Evolutionary conservation across 2,329 filamentous ascomycete genomes (phyloP).

Genomic region (Fusarium nygamai): DNA sequence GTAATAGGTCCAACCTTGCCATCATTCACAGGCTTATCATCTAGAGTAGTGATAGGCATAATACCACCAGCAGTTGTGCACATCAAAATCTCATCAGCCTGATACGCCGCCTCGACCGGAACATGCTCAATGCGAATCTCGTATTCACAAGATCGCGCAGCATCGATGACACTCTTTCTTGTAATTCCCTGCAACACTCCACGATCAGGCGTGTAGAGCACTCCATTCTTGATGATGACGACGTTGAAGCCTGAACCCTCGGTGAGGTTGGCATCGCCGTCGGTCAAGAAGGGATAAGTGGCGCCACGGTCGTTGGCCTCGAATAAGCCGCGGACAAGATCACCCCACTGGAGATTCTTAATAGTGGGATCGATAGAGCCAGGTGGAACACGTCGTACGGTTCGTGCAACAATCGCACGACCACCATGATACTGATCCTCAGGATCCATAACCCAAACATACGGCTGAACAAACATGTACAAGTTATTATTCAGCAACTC

Average conservation of each 20-base stretch:
- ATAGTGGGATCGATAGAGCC: slow-evolving; percentile 61
- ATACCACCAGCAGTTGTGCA: slow-evolving; percentile 63
- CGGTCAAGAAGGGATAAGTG: slow-evolving; percentile 59
- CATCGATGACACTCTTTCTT: slow-evolving; percentile 59
- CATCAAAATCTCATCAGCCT: slow-evolving; percentile 62
- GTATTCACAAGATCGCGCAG: slow-evolving; percentile 48
- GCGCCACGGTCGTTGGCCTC: slow-evolving; percentile 60
- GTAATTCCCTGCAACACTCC: slow-evolving; percentile 61
- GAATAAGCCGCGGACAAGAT: slow-evolving; percentile 56
- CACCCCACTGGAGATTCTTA: slow-evolving; percentile 63
- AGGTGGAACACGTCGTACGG: slow-evolving; percentile 56
- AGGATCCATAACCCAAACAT: slow-evolving; percentile 62
- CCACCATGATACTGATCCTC: slow-evolving; percentile 53
- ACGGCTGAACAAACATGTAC: slow-evolving; percentile 60
- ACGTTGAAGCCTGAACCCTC: slow-evolving; percentile 63
- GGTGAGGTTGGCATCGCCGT: slow-evolving; percentile 60
- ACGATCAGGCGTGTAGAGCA: slow-evolving; percentile 57
- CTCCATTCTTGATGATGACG: slow-evolving; percentile 55
- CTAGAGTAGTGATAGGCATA: slow-evolving; percentile 61
- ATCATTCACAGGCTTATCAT: slow-evolving; percentile 53
- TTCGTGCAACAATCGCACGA: slow-evolving; percentile 55
- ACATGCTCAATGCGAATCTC: slow-evolving; percentile 39
- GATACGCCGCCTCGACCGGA: slow-evolving; percentile 43
- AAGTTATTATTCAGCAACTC: slow-evolving; percentile 54
- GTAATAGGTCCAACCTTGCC: slow-evolving; percentile 58